A percentile compares a stretch with the other conserved stretches of the same genome.
phyloP scores from a whole-genome alignment of 208 protist genomes.

The Crithidia bombi region DNA sequence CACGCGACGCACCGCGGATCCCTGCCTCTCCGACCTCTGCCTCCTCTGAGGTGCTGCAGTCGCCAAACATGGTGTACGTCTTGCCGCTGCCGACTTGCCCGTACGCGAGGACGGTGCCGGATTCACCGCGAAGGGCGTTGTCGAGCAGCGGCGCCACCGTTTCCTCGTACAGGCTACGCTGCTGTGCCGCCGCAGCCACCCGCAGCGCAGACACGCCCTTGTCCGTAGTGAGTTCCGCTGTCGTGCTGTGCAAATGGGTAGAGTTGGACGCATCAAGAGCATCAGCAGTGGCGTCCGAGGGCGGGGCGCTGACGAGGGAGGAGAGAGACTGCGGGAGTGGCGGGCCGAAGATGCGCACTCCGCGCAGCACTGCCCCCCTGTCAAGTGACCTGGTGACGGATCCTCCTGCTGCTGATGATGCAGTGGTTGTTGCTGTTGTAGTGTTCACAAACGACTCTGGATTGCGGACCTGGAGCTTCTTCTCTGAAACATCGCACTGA shows the following conservation, averaged over 20 bases:
- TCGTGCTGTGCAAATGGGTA: neutral
- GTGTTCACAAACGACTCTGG: slow-evolving; percentile 1
- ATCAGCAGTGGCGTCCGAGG: neutral
- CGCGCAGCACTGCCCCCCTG: neutral
- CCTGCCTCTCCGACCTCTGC: neutral
- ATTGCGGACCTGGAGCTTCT: slow-evolving; percentile 8
- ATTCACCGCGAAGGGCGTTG: slow-evolving; percentile 44
- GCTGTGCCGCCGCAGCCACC: slow-evolving; percentile 1
- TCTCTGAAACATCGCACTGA: neutral
- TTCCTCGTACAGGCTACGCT: slow-evolving; percentile 14
- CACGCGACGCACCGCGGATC: no score
- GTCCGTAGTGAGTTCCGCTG: neutral
- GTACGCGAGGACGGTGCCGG: slow-evolving; percentile 60
- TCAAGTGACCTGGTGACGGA: neutral
- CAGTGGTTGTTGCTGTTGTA: neutral
- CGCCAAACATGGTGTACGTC: slow-evolving; percentile 68
- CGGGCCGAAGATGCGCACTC: slow-evolving; percentile 14
- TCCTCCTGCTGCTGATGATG: no score
- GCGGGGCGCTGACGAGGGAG: neutral
- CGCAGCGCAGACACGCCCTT: neutral
- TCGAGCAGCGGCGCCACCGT: slow-evolving; percentile 53
- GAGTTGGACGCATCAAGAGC: neutral
- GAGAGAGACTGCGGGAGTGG: slow-evolving; percentile 12
- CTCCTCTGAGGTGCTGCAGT: neutral
- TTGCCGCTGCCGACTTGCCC: slow-evolving; percentile 73